These are phyloP conservation scores for Curvularia lunata DNA, from an alignment of 2,329 filamentous ascomycete genomes.

Conservation along the genomic window DNA sequence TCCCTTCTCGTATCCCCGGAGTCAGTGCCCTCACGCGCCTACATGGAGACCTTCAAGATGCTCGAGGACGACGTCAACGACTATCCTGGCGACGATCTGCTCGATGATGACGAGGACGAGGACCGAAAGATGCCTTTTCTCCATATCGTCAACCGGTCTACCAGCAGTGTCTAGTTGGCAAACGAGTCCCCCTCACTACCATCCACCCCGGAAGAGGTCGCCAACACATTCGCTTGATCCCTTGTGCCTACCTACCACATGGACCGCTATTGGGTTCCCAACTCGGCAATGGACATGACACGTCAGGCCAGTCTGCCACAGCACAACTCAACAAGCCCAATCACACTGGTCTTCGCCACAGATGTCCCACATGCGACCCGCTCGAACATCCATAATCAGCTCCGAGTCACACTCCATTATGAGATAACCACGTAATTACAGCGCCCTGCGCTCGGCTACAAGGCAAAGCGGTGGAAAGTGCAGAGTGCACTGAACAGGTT, in stretches of 20 bases:
- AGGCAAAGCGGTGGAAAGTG: neutral
- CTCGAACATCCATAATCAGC: neutral
- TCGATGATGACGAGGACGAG: conserved; percentile 8
- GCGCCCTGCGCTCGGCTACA: neutral
- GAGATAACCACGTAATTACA: neutral
- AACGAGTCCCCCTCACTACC: neutral
- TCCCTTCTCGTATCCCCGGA: conserved; percentile 36
- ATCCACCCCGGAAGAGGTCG: neutral
- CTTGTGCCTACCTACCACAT: neutral
- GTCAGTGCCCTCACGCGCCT: conserved; percentile 39
- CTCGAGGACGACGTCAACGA: conserved; percentile 29
- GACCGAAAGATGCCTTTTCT: conserved; percentile 3
- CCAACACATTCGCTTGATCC: neutral
- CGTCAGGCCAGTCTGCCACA: neutral
- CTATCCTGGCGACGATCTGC: conserved; percentile 23
- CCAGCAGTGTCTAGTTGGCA: conserved; percentile 9
- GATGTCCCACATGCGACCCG: neutral
- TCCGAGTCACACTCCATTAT: neutral
- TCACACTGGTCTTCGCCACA: neutral
- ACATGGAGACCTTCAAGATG: conserved; percentile 38
- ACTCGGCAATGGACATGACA: neutral
- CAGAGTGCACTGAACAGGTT: neutral
- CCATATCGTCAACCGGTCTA: neutral
- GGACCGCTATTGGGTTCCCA: neutral
- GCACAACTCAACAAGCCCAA: neutral